phyloP scores from a whole-genome alignment of 1,284 basidiomycete genomes.

The Polyporus tsugae region DNA sequence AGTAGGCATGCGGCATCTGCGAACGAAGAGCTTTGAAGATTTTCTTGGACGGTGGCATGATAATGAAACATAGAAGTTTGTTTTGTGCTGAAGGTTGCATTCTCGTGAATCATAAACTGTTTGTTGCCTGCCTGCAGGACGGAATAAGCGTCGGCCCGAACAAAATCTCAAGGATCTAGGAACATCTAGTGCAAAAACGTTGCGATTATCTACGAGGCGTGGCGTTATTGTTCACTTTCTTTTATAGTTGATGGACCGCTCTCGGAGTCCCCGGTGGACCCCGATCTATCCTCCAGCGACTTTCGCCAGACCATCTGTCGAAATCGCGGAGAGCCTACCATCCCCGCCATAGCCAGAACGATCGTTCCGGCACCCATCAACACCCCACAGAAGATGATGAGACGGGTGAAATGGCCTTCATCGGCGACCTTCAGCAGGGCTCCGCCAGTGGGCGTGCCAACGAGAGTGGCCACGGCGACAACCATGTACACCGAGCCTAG shows the following conservation, averaged over 20 bases:
- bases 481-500: slow-evolving; percentile 41
- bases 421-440: slow-evolving; percentile 39
- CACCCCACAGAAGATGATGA: slow-evolving; percentile 45
- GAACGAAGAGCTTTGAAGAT: not conserved
- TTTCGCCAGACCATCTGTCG: not conserved
- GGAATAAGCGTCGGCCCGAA: not conserved
- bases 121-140: too few relatives aligned
- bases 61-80: not conserved
- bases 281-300: not conserved
- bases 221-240: not conserved
- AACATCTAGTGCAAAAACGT: not conserved
- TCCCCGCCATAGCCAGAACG: slow-evolving; percentile 25
- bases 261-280: not conserved
- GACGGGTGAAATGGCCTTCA: slow-evolving; percentile 39
- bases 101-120: not conserved
- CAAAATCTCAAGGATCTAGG: not conserved
- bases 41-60: not conserved
- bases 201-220: not conserved
- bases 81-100: not conserved
- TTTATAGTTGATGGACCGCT: not conserved
- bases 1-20: not conserved
- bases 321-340: slow-evolving; percentile 18
- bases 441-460: slow-evolving; percentile 45
- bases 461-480: slow-evolving; percentile 40
- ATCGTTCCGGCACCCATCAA: slow-evolving; percentile 29